Conservation (phyloP, 331 rosid genomes). For the Telfairia occidentalis region DNA sequence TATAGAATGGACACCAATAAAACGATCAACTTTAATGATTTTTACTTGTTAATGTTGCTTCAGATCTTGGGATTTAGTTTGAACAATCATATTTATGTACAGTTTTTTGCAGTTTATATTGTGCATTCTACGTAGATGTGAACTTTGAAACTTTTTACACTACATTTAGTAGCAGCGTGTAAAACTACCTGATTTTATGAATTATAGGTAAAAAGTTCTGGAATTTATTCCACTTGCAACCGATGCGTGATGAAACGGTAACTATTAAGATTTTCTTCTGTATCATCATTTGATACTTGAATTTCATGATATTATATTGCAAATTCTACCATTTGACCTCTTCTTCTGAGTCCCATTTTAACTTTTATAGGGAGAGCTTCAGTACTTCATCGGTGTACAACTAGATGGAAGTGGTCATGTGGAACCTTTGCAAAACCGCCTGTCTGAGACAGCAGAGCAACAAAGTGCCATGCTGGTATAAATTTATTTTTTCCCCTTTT, state of each 20-base stretch:
- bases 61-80: conserved; percentile 6
- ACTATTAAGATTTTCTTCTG: background rate
- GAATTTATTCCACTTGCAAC: conserved; percentile 99
- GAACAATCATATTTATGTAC: background rate
- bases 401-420: conserved; percentile 90
- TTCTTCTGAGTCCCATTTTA: conserved; percentile 8
- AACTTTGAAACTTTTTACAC: background rate
- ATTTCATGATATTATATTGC: background rate
- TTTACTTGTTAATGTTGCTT: background rate
- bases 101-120: background rate
- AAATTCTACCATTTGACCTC: conserved; percentile 5
- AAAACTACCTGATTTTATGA: conserved; percentile 18
- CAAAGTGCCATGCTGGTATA: conserved; percentile 73
- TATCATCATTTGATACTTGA: background rate
- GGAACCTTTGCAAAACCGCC: conserved; percentile 65
- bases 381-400: conserved; percentile 96
- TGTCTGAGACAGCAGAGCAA: conserved; percentile 58
- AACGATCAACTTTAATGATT: conserved; percentile 3
- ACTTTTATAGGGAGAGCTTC: conserved; percentile 77
- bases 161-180: background rate
- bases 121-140: background rate
- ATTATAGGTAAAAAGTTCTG: conserved; percentile 87
- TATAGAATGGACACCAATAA: background rate
- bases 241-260: conserved; percentile 94
- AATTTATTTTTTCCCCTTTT: background rate